phyloP scores from a whole-genome alignment of 345 rosid species.

The Alliaria petiolata region DNA sequence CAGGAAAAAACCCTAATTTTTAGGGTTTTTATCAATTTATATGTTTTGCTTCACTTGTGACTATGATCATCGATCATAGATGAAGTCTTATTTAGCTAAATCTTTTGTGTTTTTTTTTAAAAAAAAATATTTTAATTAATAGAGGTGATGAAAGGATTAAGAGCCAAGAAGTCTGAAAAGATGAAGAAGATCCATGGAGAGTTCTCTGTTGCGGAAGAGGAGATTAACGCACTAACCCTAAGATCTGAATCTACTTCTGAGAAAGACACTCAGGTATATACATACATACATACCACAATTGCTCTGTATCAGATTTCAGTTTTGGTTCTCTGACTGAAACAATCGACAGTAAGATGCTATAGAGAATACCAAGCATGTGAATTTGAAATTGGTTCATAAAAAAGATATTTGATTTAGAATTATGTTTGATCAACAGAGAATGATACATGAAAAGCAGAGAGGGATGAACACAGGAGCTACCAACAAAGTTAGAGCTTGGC shows the following conservation, averaged over 20 bases:
- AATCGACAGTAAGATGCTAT: not conserved
- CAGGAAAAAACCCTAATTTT: not conserved
- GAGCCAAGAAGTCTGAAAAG: constrained; percentile 31
- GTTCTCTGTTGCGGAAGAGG: constrained; percentile 24
- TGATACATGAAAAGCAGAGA: constrained; percentile 23
- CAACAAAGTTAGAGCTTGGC: constrained; percentile 32
- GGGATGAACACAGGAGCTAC: constrained; percentile 9
- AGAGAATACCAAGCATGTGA: not conserved
- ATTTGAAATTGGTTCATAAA: not conserved
- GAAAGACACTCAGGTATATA: constrained; percentile 25
- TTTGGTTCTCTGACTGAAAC: not conserved
- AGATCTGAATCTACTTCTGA: constrained; percentile 30
- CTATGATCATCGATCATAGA: not conserved
- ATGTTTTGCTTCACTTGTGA: not conserved
- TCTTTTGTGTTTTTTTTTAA: not conserved
- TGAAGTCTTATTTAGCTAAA: not conserved
- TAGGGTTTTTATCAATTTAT: not conserved
- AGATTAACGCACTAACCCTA: constrained; percentile 30
- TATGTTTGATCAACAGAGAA: constrained; percentile 10
- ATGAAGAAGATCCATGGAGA: constrained; percentile 33
- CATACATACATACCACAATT: not conserved
- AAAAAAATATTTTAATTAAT: too few relatives aligned
- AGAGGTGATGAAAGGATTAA: constrained; percentile 38
- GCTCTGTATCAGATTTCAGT: not conserved
- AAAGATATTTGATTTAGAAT: too few relatives aligned